Evolutionary conservation across 2,329 filamentous ascomycete species (phyloP), one percentile per base, ranked within the genome.

Genomic region (Colletotrichum orbiculare): DNA sequence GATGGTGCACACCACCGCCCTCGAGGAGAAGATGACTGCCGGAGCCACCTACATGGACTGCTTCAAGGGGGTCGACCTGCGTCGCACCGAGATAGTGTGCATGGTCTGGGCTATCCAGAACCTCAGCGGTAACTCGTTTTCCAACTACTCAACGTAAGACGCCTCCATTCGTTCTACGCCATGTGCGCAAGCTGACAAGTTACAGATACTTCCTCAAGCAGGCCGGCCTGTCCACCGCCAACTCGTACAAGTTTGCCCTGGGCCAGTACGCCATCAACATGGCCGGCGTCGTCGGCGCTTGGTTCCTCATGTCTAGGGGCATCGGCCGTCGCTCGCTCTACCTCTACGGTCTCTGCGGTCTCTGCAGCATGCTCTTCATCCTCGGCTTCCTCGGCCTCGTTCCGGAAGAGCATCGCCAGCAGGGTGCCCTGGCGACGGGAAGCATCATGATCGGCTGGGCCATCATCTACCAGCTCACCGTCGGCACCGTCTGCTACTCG

Each of bases 401-500:
- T 0, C 88, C 90, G 0, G 80, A 85, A 0, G 71, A 78, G 0
- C 83, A 93, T 71, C 81, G 85, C 6, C 74, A 85, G 41, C 76
- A 87, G 69, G 88, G 85, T 1, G 91, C 91, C 4, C 81, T 95
- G 62, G 93, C 92, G 1, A 96, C 92, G 0, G 93, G 93, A n/a
- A 87, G 86, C 65, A 91, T 97, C 77, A 94, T 97, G 91, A 83
- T 96, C 39, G 77, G 89, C 60, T 96, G 91, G 91, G 90, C 94
- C 1, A 80, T 96, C 49, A 87, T 90, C 71, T 97, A 97, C 79
- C 93, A 97, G 75, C 83, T 95, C 52, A 92, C 92, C 0, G 93
- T 97, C 53, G 94, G 94, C 43, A 96, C 94, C 0, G 93, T 97
- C 8, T 93, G 91, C 77, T 97, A 96, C 79, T 96, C 93, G 0